Evolutionary conservation across 768 basidiomycete species (phyloP), one percentile per base, ranked within the genome.

Genomic region (Exsudoporus frostii): DNA sequence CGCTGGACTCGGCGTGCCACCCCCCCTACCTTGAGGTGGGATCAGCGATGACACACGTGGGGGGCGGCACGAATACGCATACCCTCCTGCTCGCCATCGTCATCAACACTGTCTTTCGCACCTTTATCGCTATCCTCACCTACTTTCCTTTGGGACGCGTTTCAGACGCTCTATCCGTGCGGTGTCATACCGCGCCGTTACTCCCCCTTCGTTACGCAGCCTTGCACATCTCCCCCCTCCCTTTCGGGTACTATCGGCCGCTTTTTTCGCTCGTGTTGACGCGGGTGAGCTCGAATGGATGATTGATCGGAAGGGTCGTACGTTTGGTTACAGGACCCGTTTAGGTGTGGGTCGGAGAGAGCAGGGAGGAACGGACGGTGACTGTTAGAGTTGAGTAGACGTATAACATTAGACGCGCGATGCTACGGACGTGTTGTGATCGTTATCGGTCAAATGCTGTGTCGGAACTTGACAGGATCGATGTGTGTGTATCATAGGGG

Each of bases 21-120:
- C 22, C 20, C 36, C 37, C 25, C 15, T 42, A 13, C 11, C 22
- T 27, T 40, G 50, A 55, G 48, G 48, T 38, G 39, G 50, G 40
- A 55, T 55, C 44, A 53, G 46, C 49, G 44, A 55, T 59, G 27
- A 47, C 15, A 19, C 50, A 33, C 36, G 30, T 45, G 24, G 36
- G n/a, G 11, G 32, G 25, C 44, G 15, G 32, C 44, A 32, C 17
- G n/a, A 40, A 51, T 33, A 50, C 36, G 29, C 8, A 25, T 30
- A 37, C 43, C 14, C 27, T 27, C 27, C 43, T 37, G 10, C 48
- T 43, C 43, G 44, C 53, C 51, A 36, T 50, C 45, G 25, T 42
- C n/a, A 11, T 57, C 50, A 33, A 29, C 20, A 42, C 32, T 41
- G 10, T 41, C 37, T 33, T 37, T 29, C 19, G 24, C 41, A 37